Evolutionary conservation across 2,329 filamentous ascomycete genomes (phyloP).

Genomic region (Diatrype stigma): DNA sequence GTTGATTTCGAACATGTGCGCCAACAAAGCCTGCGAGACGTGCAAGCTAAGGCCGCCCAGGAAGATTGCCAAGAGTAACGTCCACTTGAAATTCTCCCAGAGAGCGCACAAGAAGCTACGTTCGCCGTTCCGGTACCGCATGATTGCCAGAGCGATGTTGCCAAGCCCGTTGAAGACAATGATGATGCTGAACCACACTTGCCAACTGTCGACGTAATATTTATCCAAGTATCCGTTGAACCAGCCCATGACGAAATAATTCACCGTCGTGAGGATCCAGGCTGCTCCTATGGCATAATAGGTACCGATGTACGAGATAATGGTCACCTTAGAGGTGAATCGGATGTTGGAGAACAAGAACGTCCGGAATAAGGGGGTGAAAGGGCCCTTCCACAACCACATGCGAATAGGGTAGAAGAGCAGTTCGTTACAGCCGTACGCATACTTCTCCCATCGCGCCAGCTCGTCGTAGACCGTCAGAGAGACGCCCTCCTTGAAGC

Average conservation of each 20-base stretch:
- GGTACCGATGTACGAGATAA: slow-evolving; percentile 53
- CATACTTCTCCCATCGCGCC: slow-evolving; percentile 69
- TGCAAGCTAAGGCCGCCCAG: slow-evolving; percentile 78
- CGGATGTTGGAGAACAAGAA: slow-evolving; percentile 60
- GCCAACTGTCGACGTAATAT: slow-evolving; percentile 67
- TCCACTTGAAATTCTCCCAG: slow-evolving; percentile 69
- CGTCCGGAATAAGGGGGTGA: slow-evolving; percentile 59
- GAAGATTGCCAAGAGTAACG: slow-evolving; percentile 71
- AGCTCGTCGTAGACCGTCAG: slow-evolving; percentile 71
- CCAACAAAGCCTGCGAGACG: slow-evolving; percentile 72
- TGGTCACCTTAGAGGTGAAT: slow-evolving; percentile 64
- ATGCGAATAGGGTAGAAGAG: slow-evolving; percentile 63
- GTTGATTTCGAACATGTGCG: slow-evolving; percentile 81
- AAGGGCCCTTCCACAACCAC: slow-evolving; percentile 59
- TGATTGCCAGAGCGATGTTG: slow-evolving; percentile 66
- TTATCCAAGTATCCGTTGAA: slow-evolving; percentile 63
- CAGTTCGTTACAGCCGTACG: slow-evolving; percentile 67
- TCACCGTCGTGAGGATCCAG: slow-evolving; percentile 62
- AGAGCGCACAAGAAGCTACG: slow-evolving; percentile 52
- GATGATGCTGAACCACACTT: slow-evolving; percentile 77
- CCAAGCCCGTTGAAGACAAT: slow-evolving; percentile 73
- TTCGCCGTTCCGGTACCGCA: slow-evolving; percentile 69
- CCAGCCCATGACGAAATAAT: slow-evolving; percentile 71
- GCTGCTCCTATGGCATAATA: slow-evolving; percentile 69
- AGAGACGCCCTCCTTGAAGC: slow-evolving; percentile 71